These are phyloP conservation scores for Samsoniella hepiali DNA, from an alignment of 2,329 filamentous ascomycete species.

Conservation along the genomic window DNA sequence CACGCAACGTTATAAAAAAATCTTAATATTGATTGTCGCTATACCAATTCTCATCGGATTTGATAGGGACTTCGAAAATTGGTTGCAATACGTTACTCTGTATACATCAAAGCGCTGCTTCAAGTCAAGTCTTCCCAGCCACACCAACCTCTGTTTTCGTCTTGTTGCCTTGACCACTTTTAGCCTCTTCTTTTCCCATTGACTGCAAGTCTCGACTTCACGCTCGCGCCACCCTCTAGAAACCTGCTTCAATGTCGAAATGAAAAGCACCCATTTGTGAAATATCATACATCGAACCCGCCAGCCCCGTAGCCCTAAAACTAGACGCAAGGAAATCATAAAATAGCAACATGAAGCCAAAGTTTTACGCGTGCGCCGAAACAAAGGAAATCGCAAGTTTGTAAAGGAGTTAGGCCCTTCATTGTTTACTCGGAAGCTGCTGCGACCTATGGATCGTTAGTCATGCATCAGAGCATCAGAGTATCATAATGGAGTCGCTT, in stretches of 20 bases:
- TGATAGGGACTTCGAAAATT: not conserved
- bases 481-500: slow-evolving; percentile 22
- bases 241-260: slow-evolving; percentile 7
- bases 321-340: slow-evolving; percentile 5
- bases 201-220: not conserved
- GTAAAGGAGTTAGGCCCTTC: not conserved
- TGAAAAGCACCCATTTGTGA: slow-evolving; percentile 15
- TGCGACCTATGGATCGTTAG: slow-evolving; percentile 24
- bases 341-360: slow-evolving; percentile 10
- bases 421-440: slow-evolving; percentile 15
- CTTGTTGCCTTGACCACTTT: not conserved
- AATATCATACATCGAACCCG: slow-evolving; percentile 19
- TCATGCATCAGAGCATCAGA: slow-evolving; percentile 25
- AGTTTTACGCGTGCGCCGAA: slow-evolving; percentile 13
- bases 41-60: not conserved
- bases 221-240: not conserved
- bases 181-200: not conserved
- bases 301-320: slow-evolving; percentile 9
- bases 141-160: slow-evolving; percentile 4
- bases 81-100: not conserved
- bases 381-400: slow-evolving; percentile 11
- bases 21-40: too few species aligned
- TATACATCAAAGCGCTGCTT: not conserved
- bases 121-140: not conserved
- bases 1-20: too few species aligned